Evolutionary conservation across 2,329 filamentous ascomycete genomes (phyloP).

Genomic region (Neopestalotiopsis clavispora): DNA sequence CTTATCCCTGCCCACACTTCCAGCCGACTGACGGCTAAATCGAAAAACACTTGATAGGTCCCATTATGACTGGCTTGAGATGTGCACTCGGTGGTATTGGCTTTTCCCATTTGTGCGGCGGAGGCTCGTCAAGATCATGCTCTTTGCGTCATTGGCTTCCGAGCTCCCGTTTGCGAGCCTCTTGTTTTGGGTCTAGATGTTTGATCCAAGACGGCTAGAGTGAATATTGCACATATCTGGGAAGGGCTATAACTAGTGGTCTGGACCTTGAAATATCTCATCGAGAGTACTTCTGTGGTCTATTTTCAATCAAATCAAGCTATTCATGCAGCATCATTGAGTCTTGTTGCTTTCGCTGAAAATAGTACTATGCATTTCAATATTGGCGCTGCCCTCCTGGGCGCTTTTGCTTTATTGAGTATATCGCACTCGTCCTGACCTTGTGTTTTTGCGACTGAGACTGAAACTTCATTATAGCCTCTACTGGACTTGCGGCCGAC

Average conservation of each 20-base stretch:
- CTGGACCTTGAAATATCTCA: background rate
- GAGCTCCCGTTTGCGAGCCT: background rate
- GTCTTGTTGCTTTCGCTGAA: background rate
- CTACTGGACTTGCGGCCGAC: conserved; percentile 24
- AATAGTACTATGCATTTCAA: background rate
- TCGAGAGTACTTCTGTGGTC: background rate
- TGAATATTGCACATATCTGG: background rate
- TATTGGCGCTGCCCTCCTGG: background rate
- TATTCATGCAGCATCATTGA: background rate
- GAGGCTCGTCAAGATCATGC: background rate
- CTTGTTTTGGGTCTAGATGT: background rate
- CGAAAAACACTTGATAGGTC: background rate
- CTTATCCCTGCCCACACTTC: background rate
- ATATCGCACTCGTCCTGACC: background rate
- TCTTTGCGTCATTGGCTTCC: conserved; percentile 1
- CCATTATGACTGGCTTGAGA: background rate
- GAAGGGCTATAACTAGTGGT: background rate
- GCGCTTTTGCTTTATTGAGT: background rate
- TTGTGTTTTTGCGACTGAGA: background rate
- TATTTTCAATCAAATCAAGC: too few relatives aligned
- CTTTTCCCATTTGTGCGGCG: conserved; percentile 2
- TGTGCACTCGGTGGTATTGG: background rate
- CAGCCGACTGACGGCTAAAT: conserved; percentile 7
- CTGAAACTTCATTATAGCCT: background rate
- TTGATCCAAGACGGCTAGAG: background rate